Conservation (phyloP, 2,329 filamentous ascomycete genomes). For the Pseudogymnoascus sp. region DNA sequence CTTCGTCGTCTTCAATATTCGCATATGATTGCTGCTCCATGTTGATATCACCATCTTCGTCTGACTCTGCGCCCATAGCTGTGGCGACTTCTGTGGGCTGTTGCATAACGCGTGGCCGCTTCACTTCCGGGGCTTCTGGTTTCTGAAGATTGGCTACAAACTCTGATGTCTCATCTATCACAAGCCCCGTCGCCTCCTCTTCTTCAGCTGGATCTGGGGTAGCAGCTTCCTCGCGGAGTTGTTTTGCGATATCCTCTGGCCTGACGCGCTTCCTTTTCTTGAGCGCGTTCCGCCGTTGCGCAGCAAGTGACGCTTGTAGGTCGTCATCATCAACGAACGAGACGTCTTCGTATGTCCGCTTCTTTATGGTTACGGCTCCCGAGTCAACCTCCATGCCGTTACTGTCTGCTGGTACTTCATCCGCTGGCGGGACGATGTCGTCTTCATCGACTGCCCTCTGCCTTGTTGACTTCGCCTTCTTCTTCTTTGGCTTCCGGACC, state of each 20-base stretch:
- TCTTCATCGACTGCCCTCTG: slow-evolving; percentile 59
- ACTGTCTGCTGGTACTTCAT: slow-evolving; percentile 26
- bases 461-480: slow-evolving; percentile 69
- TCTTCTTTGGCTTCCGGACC: slow-evolving; percentile 89
- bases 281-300: slow-evolving; percentile 72
- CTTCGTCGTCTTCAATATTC: slow-evolving; percentile 36
- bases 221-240: slow-evolving; percentile 56
- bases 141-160: slow-evolving; percentile 82
- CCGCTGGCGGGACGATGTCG: slow-evolving; percentile 41
- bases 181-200: slow-evolving; percentile 49
- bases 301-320: slow-evolving; percentile 73
- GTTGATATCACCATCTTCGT: slow-evolving; percentile 35
- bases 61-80: slow-evolving; percentile 37
- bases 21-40: slow-evolving; percentile 29
- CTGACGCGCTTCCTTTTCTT: slow-evolving; percentile 86
- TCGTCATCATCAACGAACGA: slow-evolving; percentile 86
- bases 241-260: slow-evolving; percentile 78
- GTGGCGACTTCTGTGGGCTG: slow-evolving; percentile 35
- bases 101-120: slow-evolving; percentile 28
- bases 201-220: slow-evolving; percentile 43
- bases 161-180: slow-evolving; percentile 94
- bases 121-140: slow-evolving; percentile 47
- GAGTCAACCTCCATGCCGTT: slow-evolving; percentile 71
- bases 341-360: slow-evolving; percentile 55
- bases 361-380: slow-evolving; percentile 43